Evolutionary conservation across 2,329 filamentous ascomycete genomes (phyloP).

Genomic region (Fusarium continuum): DNA sequence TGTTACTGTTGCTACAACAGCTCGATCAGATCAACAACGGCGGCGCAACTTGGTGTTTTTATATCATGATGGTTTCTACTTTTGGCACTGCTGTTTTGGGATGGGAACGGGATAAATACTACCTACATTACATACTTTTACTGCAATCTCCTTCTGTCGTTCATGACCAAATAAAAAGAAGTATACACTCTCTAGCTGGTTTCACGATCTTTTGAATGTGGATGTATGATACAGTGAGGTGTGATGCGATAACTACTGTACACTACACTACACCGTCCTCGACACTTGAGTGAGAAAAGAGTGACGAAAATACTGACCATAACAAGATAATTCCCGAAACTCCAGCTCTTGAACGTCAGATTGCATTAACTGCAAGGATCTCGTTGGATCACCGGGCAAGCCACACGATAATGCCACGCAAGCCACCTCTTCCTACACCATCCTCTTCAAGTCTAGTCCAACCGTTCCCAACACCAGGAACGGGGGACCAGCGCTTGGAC

Average conservation of each 20-base stretch:
- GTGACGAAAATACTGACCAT: slow-evolving; percentile 6
- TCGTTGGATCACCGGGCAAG: slow-evolving; percentile 7
- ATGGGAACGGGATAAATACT: slow-evolving; percentile 24
- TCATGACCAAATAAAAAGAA: too few relatives aligned
- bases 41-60: slow-evolving; percentile 33
- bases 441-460: slow-evolving; percentile 11
- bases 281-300: slow-evolving; percentile 4
- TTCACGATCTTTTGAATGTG: too few relatives aligned
- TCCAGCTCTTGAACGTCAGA: slow-evolving; percentile 21
- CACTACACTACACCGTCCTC: too few relatives aligned
- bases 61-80: slow-evolving; percentile 11
- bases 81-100: slow-evolving; percentile 1
- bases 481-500: neutral
- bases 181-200: too few relatives aligned
- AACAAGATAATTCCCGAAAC: neutral
- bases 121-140: neutral
- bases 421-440: slow-evolving; percentile 21
- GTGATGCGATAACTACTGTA: too few relatives aligned
- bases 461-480: neutral
- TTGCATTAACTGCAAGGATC: slow-evolving; percentile 18
- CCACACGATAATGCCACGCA: slow-evolving; percentile 28
- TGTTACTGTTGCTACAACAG: slow-evolving; percentile 20
- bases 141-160: neutral
- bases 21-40: slow-evolving; percentile 16
- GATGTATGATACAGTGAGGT: too few relatives aligned